These are phyloP conservation scores for Decorospora gaudefroyi DNA, from an alignment of 2,329 filamentous ascomycete genomes.

Conservation along the genomic window DNA sequence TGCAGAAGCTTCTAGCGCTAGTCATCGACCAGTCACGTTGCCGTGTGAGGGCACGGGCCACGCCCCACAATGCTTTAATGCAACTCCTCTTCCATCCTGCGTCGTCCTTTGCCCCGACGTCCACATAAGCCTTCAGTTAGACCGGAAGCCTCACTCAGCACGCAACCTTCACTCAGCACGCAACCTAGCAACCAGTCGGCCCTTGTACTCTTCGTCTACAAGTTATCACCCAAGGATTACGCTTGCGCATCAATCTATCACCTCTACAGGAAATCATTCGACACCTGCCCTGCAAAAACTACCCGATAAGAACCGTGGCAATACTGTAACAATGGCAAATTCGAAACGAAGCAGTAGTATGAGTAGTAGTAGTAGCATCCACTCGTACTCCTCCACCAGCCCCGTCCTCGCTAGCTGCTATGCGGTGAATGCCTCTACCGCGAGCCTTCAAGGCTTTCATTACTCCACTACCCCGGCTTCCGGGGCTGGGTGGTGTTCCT, in stretches of 20 bases:
- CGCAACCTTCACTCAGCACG: too few relatives aligned
- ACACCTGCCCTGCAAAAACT: constrained; percentile 2
- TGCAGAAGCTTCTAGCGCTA: constrained; percentile 17
- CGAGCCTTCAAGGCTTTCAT: constrained; percentile 58
- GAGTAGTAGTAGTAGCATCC: constrained; percentile 66
- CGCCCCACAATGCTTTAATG: constrained; percentile 13
- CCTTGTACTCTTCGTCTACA: too few relatives aligned
- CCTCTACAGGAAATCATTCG: neutral
- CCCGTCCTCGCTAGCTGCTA: constrained; percentile 92
- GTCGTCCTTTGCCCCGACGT: constrained; percentile 18
- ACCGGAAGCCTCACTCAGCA: constrained; percentile 10
- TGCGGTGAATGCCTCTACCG: constrained; percentile 69
- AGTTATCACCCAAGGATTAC: neutral
- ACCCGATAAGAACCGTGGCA: constrained; percentile 51
- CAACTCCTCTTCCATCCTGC: constrained; percentile 25
- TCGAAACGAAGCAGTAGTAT: constrained; percentile 67
- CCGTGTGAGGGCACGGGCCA: constrained; percentile 12
- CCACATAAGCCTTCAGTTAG: constrained; percentile 9
- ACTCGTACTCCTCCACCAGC: constrained; percentile 65
- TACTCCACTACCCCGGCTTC: constrained; percentile 82
- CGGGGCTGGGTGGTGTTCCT: constrained; percentile 57
- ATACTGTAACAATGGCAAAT: constrained; percentile 66
- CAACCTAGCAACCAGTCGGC: too few relatives aligned
- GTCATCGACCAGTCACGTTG: constrained; percentile 5
- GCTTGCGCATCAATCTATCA: neutral